phyloP scores from a whole-genome alignment of 148 eudicot species.

The Rhododendron kiyosumense region DNA sequence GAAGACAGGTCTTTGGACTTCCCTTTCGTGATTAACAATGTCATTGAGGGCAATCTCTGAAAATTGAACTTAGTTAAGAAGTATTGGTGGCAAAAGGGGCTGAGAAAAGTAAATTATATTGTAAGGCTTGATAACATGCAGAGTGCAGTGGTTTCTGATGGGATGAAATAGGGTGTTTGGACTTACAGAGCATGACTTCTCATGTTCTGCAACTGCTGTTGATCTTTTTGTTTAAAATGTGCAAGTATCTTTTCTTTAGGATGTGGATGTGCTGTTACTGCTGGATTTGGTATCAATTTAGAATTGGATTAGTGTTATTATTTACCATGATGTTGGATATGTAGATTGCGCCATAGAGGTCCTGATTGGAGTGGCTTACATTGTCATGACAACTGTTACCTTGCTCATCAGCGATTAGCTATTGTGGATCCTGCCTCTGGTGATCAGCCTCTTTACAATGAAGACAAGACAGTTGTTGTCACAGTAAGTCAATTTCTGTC shows the following conservation, averaged over 20 bases:
- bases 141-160: background rate
- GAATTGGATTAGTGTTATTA: background rate
- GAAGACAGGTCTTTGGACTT: background rate
- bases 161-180: background rate
- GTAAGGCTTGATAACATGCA: background rate
- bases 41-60: background rate
- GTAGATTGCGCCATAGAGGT: constrained; percentile 93
- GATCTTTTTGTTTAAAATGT: background rate
- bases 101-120: background rate
- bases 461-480: constrained; percentile 83
- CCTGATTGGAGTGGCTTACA: constrained; percentile 99
- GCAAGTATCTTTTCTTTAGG: background rate
- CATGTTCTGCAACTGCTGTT: background rate
- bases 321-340: background rate
- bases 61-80: background rate
- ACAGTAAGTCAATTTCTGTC: constrained; percentile 40
- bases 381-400: constrained; percentile 70
- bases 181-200: background rate
- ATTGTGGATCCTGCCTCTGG: constrained; percentile 97
- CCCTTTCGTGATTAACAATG: background rate
- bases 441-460: constrained; percentile 93
- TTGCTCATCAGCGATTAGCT: constrained; percentile 97
- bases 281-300: background rate
- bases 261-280: background rate
- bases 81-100: background rate